Percentiles rank a stretch among this genome's conserved stretches.
phyloP scores from a whole-genome alignment of 31 red algal species.

The Endocladia muricata region DNA sequence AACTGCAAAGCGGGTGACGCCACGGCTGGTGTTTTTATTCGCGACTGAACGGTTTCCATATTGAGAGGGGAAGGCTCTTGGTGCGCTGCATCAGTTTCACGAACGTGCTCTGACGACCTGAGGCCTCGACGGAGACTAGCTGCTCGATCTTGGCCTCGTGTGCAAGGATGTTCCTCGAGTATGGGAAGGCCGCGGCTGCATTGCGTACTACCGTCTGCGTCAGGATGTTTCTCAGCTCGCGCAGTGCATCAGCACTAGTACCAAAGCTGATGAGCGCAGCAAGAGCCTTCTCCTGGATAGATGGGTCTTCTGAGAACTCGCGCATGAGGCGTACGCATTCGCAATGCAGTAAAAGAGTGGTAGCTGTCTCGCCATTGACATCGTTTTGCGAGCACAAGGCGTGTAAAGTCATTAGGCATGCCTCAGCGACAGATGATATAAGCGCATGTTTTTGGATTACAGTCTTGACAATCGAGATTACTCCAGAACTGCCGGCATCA shows the following conservation, averaged over 20 bases:
- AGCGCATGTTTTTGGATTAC: neutral
- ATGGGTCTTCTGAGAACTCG: neutral
- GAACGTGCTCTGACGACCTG: neutral
- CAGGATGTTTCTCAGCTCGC: neutral
- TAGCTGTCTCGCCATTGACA: conserved; percentile 6
- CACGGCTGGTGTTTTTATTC: too few relatives aligned
- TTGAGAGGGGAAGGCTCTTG: neutral
- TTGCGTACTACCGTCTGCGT: neutral
- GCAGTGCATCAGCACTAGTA: neutral
- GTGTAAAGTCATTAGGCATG: conserved; percentile 26
- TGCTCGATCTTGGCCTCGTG: neutral
- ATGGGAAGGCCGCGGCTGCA: conserved; percentile 16
- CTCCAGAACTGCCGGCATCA: neutral
- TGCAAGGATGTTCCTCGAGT: conserved; percentile 31
- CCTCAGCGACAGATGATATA: conserved; percentile 5
- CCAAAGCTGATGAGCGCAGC: conserved; percentile 34
- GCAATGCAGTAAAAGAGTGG: conserved; percentile 6
- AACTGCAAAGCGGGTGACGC: too few relatives aligned
- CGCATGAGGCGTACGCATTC: neutral
- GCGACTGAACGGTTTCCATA: neutral
- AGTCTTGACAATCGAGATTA: conserved; percentile 4
- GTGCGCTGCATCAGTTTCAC: neutral
- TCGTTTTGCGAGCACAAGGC: conserved; percentile 20
- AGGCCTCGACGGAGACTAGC: neutral
- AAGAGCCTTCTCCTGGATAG: conserved; percentile 29